Base-by-base conservation (phyloP, 1,284 basidiomycete species). In the Abortiporus biennis region DNA sequence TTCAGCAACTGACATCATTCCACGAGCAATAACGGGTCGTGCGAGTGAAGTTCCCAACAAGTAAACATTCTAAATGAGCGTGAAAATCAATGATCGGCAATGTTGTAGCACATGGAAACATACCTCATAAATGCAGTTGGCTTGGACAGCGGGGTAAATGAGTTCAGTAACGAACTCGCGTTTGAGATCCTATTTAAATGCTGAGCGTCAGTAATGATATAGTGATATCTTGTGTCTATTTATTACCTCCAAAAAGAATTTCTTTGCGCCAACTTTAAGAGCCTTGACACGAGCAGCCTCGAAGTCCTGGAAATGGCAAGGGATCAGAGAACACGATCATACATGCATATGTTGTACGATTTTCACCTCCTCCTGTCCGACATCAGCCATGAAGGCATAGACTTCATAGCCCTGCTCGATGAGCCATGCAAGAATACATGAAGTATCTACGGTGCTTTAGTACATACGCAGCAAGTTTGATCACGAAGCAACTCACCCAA, bases 381-480 rank as follows among this genome's bases (percentile, higher is more conserved):
- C 92, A 70, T 98, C 92, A 39, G 94, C 94, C 93, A 99, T 96
- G 78, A 95, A 99, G 31, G 94, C 92, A 54, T 90, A 83, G 51
- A 98, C 95, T 59, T 98, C 91, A 69, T 98, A 98, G 43, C 92
- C 93, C 64, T 98, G 77, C 65, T 99, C 94, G 65, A 98, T 95
- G 66, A 96, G 74, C 92, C 92, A 96, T 42, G 89, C 89, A 55
- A 96, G 82, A 67, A 97, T 97, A 67, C 92, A 96, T 29, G 92
- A 95, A 29, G 93, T 96, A 68, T 97, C 92, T 92, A 55, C 17
- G 30, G 1, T 40, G 24, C 34, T 29, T 23, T 5, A 36, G 20
- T 6, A 24, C 9, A 9, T 37, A 13, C 12, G n/a, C 20, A n/a
- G 8, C 37, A 17, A 17, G 15, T 24, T 20, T 15, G 4, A 8